Evolutionary conservation across 2,329 filamentous ascomycete species (phyloP), one percentile per base, ranked within the genome.

Genomic region (Cladosporium phlei): DNA sequence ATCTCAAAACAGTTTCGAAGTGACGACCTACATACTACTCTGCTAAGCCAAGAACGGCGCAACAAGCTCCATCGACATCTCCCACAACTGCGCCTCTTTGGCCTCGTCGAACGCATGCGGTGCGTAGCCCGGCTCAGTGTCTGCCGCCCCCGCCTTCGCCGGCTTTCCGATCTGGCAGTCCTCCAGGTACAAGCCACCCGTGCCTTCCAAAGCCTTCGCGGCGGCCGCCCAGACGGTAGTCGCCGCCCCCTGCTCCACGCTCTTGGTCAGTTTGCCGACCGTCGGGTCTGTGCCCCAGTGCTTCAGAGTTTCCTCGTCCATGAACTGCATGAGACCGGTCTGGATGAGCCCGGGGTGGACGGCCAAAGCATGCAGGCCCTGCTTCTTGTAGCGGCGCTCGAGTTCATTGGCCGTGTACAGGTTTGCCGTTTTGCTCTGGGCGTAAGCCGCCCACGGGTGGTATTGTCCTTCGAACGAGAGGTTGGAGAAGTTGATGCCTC

Each of bases 371-470:
- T 74, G 73, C 0, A 79, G 49, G 7, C 70, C 69, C 3, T 60
- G 56, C 0, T 56, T n/a, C 3, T 69, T 71, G 53, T 74, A 78
- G 1, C 65, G 66, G 0, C 75, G 66, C 16, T 78, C 73, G 20
- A 79, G 67, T 40, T 74, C 66, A 48, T 72, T 76, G 3, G 75
- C 70, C 47, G 73, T 70, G 52, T 68, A 75, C 12, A 78, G 65
- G 48, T 73, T 76, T 11, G 76, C 75, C 0, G 68, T 67, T 53
- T 80, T 80, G 44, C 65, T 64, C 49, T 75, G 69, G 0, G 63
- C 69, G 48, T 80, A 80, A 4, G 32, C 32, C 0, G 70, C 65
- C 0, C 11, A 5, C 27, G 44, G 51, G 4, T 50, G 49, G 12
- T 46, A 14, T 44, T 57, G 57, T 27, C 38, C 59, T 21, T 66